A percentile compares a stretch with the other conserved stretches of the same genome.
These are phyloP conservation scores for Sistotremastrum suecicum DNA, from an alignment of 768 basidiomycete genomes.

Conservation along the genomic window DNA sequence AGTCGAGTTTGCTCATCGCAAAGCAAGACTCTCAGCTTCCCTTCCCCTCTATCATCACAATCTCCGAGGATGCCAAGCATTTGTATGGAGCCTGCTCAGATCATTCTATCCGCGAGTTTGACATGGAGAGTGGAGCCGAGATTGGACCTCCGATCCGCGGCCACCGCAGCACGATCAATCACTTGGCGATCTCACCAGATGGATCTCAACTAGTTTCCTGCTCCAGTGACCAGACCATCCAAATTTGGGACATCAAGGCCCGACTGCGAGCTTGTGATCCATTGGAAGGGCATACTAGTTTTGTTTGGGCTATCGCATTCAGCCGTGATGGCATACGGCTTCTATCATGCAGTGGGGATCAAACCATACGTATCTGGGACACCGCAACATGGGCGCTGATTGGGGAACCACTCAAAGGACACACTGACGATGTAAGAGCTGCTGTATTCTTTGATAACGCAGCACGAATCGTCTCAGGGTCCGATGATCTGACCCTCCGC, in stretches of 20 bases:
- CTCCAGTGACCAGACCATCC: not conserved
- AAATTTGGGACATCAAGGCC: slow-evolving; percentile 1
- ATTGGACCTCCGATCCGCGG: not conserved
- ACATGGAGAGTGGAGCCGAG: too few species aligned
- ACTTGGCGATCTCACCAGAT: slow-evolving; percentile 4
- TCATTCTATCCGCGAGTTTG: too few species aligned
- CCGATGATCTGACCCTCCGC: slow-evolving; percentile 1
- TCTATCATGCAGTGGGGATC: not conserved
- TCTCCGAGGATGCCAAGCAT: too few species aligned
- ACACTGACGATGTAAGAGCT: not conserved
- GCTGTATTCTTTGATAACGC: slow-evolving; percentile 4
- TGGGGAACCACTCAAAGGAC: not conserved
- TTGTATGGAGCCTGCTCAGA: too few species aligned
- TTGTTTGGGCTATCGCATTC: not conserved
- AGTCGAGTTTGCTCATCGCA: too few species aligned
- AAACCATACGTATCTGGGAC: slow-evolving; percentile 2
- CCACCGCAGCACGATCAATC: not conserved
- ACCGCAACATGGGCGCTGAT: not conserved
- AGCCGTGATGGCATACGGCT: slow-evolving; percentile 2
- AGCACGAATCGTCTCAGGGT: not conserved
- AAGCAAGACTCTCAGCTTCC: too few species aligned
- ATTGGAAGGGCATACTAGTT: not conserved
- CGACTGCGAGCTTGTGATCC: not conserved
- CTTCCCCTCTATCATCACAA: too few species aligned
- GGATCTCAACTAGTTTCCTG: not conserved